Percentiles rank a stretch among this genome's conserved stretches.
phyloP scores from a whole-genome alignment of 2,329 filamentous ascomycete genomes.

The Cladosporium sp. region DNA sequence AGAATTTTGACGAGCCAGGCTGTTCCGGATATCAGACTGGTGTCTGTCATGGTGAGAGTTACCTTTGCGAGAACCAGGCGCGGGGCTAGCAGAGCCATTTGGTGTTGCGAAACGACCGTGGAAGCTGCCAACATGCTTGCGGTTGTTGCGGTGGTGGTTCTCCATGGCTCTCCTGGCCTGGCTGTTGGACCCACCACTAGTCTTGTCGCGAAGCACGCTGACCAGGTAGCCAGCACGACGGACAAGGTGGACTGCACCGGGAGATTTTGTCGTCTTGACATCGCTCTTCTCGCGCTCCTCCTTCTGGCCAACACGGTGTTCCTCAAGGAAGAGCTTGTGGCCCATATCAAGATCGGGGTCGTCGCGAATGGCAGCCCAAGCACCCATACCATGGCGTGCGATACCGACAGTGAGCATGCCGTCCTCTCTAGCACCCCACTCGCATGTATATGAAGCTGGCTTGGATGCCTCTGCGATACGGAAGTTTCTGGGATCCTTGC shows the following conservation, averaged over 20 bases:
- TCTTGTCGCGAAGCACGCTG: slow-evolving; percentile 89
- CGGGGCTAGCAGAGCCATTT: slow-evolving; percentile 71
- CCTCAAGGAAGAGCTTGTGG: slow-evolving; percentile 94
- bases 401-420: slow-evolving; percentile 97
- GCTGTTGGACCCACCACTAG: slow-evolving; percentile 61
- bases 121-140: slow-evolving; percentile 64
- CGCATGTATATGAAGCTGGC: slow-evolving; percentile 82
- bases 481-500: slow-evolving; percentile 73
- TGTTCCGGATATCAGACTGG: slow-evolving; percentile 35
- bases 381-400: slow-evolving; percentile 88
- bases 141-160: slow-evolving; percentile 93
- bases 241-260: slow-evolving; percentile 95
- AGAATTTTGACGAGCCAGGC: slow-evolving; percentile 41
- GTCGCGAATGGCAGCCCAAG: slow-evolving; percentile 92
- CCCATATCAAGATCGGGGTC: slow-evolving; percentile 80
- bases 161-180: slow-evolving; percentile 78
- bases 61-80: slow-evolving; percentile 47
- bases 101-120: slow-evolving; percentile 56
- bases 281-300: slow-evolving; percentile 80
- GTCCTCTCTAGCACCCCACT: slow-evolving; percentile 91
- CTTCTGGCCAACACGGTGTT: slow-evolving; percentile 97
- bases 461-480: slow-evolving; percentile 90
- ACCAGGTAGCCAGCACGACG: slow-evolving; percentile 92
- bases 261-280: slow-evolving; percentile 74
- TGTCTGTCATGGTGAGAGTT: slow-evolving; percentile 38